Percentiles rank a stretch among this genome's conserved stretches.
These are phyloP conservation scores for Penicillium freii DNA, from an alignment of 2,329 filamentous ascomycete species.

Conservation along the genomic window DNA sequence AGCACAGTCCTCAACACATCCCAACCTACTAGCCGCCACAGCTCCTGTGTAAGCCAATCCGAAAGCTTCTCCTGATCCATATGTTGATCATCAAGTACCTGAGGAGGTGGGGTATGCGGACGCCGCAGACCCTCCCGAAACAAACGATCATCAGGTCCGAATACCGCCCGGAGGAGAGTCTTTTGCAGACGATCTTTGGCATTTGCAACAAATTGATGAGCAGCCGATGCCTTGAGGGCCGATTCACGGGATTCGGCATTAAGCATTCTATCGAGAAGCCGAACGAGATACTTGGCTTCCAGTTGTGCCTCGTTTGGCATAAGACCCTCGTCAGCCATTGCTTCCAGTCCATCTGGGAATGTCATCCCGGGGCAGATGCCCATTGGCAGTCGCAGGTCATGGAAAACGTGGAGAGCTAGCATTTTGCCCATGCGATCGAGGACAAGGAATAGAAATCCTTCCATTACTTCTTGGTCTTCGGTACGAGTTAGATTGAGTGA, in stretches of 20 bases:
- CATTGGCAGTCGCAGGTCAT: slow-evolving; percentile 30
- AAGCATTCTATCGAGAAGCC: slow-evolving; percentile 34
- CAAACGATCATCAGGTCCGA: slow-evolving; percentile 35
- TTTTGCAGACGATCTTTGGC: slow-evolving; percentile 38
- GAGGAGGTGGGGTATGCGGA: slow-evolving; percentile 21
- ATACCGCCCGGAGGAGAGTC: slow-evolving; percentile 44
- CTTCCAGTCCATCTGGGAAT: slow-evolving; percentile 33
- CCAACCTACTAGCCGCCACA: slow-evolving; percentile 61
- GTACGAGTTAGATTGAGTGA: slow-evolving; percentile 27
- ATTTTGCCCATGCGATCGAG: slow-evolving; percentile 42
- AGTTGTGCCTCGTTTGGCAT: slow-evolving; percentile 28
- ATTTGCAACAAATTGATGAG: slow-evolving; percentile 19
- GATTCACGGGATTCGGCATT: slow-evolving; percentile 7
- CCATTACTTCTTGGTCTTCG: slow-evolving; percentile 37
- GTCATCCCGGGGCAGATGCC: slow-evolving; percentile 29
- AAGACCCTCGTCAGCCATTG: slow-evolving; percentile 22
- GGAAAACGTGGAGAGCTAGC: slow-evolving; percentile 42
- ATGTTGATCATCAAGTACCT: slow-evolving; percentile 10
- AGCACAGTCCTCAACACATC: slow-evolving; percentile 36
- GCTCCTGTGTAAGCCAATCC: slow-evolving; percentile 56
- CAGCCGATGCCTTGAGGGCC: neutral
- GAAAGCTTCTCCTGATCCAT: slow-evolving; percentile 38
- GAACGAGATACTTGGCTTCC: slow-evolving; percentile 40
- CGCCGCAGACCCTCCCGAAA: slow-evolving; percentile 32
- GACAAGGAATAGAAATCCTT: slow-evolving; percentile 42